These are phyloP conservation scores for Bipolaris gigantea DNA, from an alignment of 2,329 filamentous ascomycete genomes.

Conservation along the genomic window DNA sequence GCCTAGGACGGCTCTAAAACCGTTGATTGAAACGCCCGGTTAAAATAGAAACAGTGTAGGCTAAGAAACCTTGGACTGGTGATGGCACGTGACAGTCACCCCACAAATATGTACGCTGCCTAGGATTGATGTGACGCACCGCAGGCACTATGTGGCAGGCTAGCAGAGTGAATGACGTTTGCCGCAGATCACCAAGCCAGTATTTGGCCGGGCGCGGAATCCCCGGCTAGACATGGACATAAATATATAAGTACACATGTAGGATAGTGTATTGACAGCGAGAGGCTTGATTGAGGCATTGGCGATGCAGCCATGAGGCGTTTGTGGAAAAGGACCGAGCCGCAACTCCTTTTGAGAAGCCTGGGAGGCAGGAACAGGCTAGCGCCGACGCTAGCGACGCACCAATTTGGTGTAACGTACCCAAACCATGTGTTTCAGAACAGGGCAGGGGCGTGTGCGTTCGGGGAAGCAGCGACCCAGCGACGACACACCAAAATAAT, in stretches of 20 bases:
- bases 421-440: conserved; percentile 15
- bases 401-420: conserved; percentile 6
- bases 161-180: conserved; percentile 9
- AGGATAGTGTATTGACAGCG: background rate
- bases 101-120: background rate
- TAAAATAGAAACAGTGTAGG: background rate
- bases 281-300: background rate
- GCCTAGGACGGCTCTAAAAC: no score
- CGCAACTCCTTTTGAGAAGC: conserved; percentile 18
- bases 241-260: background rate
- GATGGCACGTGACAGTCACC: background rate
- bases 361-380: conserved; percentile 19
- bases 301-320: background rate
- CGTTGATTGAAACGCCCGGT: background rate
- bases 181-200: conserved; percentile 1
- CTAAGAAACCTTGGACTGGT: background rate
- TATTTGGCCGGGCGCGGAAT: conserved; percentile 5
- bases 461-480: conserved; percentile 11
- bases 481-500: conserved; percentile 17
- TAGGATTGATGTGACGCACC: background rate
- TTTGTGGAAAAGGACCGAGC: conserved; percentile 17
- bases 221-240: background rate
- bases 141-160: background rate
- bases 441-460: conserved; percentile 13
- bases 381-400: conserved; percentile 8